These are phyloP conservation scores for Ceratocystis cubensis DNA, from an alignment of 2,329 filamentous ascomycete genomes.

Conservation along the genomic window DNA sequence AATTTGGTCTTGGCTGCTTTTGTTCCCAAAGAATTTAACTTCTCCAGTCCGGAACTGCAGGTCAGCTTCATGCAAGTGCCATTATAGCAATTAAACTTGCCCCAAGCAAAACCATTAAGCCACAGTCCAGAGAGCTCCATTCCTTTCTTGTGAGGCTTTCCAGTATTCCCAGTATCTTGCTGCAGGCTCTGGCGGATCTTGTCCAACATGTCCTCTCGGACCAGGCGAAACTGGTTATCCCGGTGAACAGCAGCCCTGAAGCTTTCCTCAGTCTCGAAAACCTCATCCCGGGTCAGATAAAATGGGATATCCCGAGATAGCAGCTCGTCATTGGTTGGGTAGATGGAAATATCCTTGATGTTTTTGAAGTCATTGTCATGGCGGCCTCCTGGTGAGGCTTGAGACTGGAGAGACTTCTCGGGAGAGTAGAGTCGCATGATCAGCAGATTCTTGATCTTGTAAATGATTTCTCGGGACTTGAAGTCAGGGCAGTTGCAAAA, in stretches of 20 bases:
- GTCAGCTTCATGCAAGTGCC: conserved; percentile 21
- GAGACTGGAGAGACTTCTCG: neutral
- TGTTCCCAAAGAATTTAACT: conserved; percentile 28
- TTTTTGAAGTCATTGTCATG: conserved; percentile 61
- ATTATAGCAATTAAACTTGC: conserved; percentile 21
- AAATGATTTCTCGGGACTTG: neutral
- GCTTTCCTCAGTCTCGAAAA: conserved; percentile 31
- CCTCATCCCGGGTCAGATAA: conserved; percentile 40
- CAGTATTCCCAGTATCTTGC: conserved; percentile 26
- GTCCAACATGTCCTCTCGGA: conserved; percentile 58
- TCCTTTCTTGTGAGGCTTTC: conserved; percentile 29
- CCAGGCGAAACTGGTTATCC: conserved; percentile 59
- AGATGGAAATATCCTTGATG: conserved; percentile 48
- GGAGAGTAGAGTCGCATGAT: neutral
- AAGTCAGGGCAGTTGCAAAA: neutral
- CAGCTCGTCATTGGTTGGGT: conserved; percentile 55
- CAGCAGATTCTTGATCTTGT: conserved; percentile 9
- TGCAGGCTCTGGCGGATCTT: conserved; percentile 49
- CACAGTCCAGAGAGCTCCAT: conserved; percentile 32
- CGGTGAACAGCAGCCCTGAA: conserved; percentile 40
- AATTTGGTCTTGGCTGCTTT: conserved; percentile 32
- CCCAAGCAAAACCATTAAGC: conserved; percentile 31
- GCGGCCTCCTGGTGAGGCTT: conserved; percentile 43
- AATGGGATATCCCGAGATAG: conserved; percentile 40
- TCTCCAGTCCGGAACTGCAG: conserved; percentile 36